Conservation (phyloP, 805 yeast genomes). For the Sugiyamaella valdiviana region DNA sequence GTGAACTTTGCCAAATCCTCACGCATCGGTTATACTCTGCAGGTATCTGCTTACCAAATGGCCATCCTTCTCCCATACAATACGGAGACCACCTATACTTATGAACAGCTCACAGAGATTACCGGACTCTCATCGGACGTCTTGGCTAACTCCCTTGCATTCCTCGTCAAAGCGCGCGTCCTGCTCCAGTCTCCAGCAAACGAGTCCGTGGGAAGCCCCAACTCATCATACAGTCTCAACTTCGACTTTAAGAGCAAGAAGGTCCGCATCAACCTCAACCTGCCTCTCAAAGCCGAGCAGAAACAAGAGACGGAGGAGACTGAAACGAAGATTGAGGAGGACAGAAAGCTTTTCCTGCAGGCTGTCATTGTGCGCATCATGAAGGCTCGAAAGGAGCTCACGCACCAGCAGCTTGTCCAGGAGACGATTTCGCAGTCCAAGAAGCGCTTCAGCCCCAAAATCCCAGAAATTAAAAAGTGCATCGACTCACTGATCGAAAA, state of each 20-base stretch:
- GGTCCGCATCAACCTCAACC: constrained; percentile 68
- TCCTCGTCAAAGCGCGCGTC: constrained; percentile 72
- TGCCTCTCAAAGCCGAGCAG: constrained; percentile 52
- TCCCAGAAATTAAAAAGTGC: constrained; percentile 79
- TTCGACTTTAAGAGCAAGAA: constrained; percentile 80
- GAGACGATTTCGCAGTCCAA: constrained; percentile 85
- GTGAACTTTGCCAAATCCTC: constrained; percentile 82
- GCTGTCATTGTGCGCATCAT: constrained; percentile 94
- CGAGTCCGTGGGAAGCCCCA: constrained; percentile 42
- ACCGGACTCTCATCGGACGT: constrained; percentile 63
- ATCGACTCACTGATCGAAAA: constrained; percentile 80
- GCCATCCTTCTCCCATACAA: constrained; percentile 82
- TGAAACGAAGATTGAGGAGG: constrained; percentile 76
- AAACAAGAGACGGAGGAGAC: constrained; percentile 68
- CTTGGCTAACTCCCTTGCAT: constrained; percentile 70
- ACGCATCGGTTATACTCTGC: constrained; percentile 48
- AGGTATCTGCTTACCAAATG: constrained; percentile 80
- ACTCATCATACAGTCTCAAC: constrained; percentile 62
- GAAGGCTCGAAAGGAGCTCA: constrained; percentile 82
- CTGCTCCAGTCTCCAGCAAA: constrained; percentile 62
- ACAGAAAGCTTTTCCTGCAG: constrained; percentile 75
- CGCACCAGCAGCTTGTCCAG: constrained; percentile 73
- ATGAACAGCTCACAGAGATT: constrained; percentile 53
- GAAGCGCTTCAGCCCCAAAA: constrained; percentile 75
- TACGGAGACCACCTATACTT: constrained; percentile 52